Conservation (phyloP, 345 rosid genomes). For the Mallotus nudiflorus region DNA sequence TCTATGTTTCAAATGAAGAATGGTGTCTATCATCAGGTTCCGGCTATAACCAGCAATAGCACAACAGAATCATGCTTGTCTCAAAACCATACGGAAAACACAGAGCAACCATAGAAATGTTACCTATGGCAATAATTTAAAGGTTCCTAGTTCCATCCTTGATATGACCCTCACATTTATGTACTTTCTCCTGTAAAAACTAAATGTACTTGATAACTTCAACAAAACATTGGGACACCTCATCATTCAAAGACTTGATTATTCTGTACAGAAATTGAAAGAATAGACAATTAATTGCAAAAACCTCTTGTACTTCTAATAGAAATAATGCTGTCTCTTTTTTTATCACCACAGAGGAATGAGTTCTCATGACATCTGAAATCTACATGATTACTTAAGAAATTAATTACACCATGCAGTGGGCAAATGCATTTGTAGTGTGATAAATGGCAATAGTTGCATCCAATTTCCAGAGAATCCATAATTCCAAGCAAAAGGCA, state of each 20-base stretch:
- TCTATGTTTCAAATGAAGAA: conserved; percentile 40
- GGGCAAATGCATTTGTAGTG: background rate
- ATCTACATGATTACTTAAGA: conserved; percentile 47
- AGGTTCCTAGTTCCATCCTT: conserved; percentile 74
- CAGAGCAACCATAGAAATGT: conserved; percentile 17
- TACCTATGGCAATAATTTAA: conserved; percentile 74
- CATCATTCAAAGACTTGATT: conserved; percentile 11
- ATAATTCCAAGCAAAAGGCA: no score
- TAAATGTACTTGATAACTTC: conserved; percentile 95
- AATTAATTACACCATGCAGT: background rate
- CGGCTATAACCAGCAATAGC: background rate
- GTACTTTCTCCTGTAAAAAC: conserved; percentile 79
- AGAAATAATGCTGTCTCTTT: conserved; percentile 95
- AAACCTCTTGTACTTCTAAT: conserved; percentile 58
- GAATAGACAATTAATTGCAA: background rate
- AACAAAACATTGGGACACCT: conserved; percentile 1
- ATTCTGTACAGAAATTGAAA: background rate
- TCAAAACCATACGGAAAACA: background rate
- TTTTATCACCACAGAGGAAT: conserved; percentile 87
- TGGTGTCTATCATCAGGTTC: conserved; percentile 2
- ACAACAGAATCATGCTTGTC: background rate
- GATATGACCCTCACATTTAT: conserved; percentile 67
- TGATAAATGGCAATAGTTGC: conserved; percentile 1
- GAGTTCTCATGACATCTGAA: conserved; percentile 81
- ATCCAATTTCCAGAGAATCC: background rate